These are phyloP conservation scores for Xanthoparmelia taractica DNA, from an alignment of 495 filamentous ascomycete species.

Conservation along the genomic window DNA sequence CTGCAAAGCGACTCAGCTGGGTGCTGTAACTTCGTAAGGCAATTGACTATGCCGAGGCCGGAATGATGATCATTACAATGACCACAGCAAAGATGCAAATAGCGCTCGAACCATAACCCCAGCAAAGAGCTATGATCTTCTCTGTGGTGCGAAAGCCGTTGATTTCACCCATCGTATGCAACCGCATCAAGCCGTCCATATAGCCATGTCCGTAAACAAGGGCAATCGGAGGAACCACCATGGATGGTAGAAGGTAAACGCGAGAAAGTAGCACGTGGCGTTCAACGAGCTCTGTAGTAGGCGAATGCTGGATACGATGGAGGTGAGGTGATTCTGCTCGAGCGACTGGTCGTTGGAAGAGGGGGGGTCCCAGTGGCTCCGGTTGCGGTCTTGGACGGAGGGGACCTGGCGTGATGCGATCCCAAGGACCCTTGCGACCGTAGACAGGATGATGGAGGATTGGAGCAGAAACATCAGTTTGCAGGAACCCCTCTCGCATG, in stretches of 20 bases:
- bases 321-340: conserved; percentile 19
- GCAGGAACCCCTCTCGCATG: not conserved
- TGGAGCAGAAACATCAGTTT: conserved; percentile 13
- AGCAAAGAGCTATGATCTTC: conserved; percentile 13
- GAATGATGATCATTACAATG: conserved; percentile 12
- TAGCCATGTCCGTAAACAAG: conserved; percentile 15
- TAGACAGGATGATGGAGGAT: conserved; percentile 14
- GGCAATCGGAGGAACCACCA: conserved; percentile 7
- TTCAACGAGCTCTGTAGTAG: conserved; percentile 12
- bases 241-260: not conserved
- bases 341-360: conserved; percentile 9
- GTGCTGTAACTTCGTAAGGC: not conserved
- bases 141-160: conserved; percentile 14
- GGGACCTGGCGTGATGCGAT: not conserved
- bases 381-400: not conserved
- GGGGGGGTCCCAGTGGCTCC: not conserved
- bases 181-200: conserved; percentile 17
- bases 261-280: conserved; percentile 4
- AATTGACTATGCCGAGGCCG: not conserved
- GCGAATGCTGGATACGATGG: not conserved
- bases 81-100: conserved; percentile 6
- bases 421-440: conserved; percentile 10
- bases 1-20: not conserved
- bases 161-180: conserved; percentile 18
- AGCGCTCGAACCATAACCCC: conserved; percentile 7